A percentile compares a stretch with the other conserved stretches of the same genome.
These are phyloP conservation scores for Tetrapisispora phaffii DNA, from an alignment of 805 yeast species.

Conservation along the genomic window DNA sequence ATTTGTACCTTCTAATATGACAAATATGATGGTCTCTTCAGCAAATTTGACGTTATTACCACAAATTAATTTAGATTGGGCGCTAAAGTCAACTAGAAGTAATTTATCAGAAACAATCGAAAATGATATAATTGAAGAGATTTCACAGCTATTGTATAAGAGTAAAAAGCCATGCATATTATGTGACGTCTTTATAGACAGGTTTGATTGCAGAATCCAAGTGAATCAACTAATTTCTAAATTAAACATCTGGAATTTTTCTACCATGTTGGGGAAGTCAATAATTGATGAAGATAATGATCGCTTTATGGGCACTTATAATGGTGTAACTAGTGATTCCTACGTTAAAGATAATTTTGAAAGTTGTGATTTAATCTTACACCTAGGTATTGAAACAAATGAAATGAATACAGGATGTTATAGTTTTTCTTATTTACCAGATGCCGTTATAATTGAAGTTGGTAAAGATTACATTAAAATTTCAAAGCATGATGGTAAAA, in stretches of 20 bases:
- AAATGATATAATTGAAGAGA: slow-evolving; percentile 32
- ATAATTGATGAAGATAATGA: slow-evolving; percentile 59
- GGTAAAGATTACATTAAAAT: slow-evolving; percentile 47
- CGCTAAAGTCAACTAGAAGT: slow-evolving; percentile 1
- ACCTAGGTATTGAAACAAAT: slow-evolving; percentile 57
- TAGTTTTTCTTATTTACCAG: slow-evolving; percentile 37
- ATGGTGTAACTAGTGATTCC: slow-evolving; percentile 46
- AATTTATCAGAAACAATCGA: not conserved
- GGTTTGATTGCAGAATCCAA: slow-evolving; percentile 41
- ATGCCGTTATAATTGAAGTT: slow-evolving; percentile 37
- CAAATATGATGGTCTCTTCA: slow-evolving; percentile 30
- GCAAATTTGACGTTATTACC: slow-evolving; percentile 13
- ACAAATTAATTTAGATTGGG: slow-evolving; percentile 8
- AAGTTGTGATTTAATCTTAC: slow-evolving; percentile 56
- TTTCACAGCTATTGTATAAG: slow-evolving; percentile 42
- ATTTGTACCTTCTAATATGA: slow-evolving; percentile 65
- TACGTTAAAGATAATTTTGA: slow-evolving; percentile 41
- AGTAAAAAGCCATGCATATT: slow-evolving; percentile 54
- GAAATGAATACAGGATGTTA: slow-evolving; percentile 66
- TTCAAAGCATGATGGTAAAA: slow-evolving; percentile 22
- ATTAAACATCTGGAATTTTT: slow-evolving; percentile 43
- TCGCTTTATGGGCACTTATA: slow-evolving; percentile 62
- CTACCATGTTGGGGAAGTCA: slow-evolving; percentile 64
- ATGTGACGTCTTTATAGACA: slow-evolving; percentile 60
- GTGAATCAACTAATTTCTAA: slow-evolving; percentile 39